These are phyloP conservation scores for Apiospora malaysiana DNA, from an alignment of 2,329 filamentous ascomycete species.

Conservation along the genomic window DNA sequence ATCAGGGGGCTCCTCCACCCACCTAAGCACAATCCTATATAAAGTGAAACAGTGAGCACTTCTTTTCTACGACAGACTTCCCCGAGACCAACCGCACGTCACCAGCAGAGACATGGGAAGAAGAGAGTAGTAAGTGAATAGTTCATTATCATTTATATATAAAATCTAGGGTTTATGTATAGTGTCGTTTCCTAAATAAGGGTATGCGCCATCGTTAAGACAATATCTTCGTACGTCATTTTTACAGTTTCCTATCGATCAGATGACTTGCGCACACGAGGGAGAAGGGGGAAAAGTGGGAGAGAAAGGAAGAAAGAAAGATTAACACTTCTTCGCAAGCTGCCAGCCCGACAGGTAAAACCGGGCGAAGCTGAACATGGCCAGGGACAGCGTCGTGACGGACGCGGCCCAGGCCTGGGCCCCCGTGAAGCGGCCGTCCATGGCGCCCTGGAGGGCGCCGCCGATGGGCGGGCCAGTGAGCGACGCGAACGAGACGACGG, in stretches of 20 bases:
- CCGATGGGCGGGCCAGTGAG: slow-evolving; percentile 48
- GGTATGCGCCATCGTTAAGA: neutral
- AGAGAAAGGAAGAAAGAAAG: neutral
- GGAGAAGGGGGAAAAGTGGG: too few species aligned
- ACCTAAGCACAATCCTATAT: neutral
- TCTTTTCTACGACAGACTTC: neutral
- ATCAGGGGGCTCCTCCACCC: neutral
- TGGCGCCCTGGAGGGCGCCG: slow-evolving; percentile 40
- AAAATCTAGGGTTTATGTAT: neutral
- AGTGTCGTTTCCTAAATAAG: neutral
- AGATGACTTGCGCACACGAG: neutral
- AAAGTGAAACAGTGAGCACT: neutral
- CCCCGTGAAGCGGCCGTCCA: slow-evolving; percentile 34
- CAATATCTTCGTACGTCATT: neutral
- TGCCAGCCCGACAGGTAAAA: slow-evolving; percentile 15
- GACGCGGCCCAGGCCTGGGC: slow-evolving; percentile 44
- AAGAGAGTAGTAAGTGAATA: neutral
- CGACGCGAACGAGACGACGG: slow-evolving; percentile 44
- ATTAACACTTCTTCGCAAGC: slow-evolving; percentile 17
- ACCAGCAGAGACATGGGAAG: too few species aligned
- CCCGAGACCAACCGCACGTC: neutral
- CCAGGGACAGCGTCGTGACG: slow-evolving; percentile 12
- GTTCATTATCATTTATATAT: neutral
- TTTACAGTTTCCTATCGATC: neutral
- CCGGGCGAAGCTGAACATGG: slow-evolving; percentile 8